Percentiles rank a stretch among this genome's conserved stretches.
Evolutionary conservation across 345 rosid genomes (phyloP).

Genomic region (Melaleuca alternifolia): DNA sequence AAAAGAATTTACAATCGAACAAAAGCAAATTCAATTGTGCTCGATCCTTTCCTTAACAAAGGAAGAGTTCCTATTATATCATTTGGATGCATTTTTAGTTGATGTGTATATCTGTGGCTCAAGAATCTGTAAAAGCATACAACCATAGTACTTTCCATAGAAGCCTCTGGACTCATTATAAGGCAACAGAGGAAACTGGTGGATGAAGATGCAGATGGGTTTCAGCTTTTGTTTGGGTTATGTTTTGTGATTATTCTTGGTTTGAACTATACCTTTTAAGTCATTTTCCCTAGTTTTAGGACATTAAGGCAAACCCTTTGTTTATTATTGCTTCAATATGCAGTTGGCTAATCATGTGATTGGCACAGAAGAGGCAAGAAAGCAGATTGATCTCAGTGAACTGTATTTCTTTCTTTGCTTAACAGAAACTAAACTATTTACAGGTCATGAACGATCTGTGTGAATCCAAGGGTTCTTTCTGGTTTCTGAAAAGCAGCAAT

Average conservation of each 20-base stretch:
- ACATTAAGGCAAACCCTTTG: background rate
- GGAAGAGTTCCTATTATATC: background rate
- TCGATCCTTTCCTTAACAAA: background rate
- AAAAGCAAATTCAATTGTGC: background rate
- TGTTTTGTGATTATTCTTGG: background rate
- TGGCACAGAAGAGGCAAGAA: background rate
- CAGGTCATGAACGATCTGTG: slow-evolving; percentile 63
- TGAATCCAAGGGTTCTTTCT: slow-evolving; percentile 40
- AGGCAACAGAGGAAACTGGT: background rate
- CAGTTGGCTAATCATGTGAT: background rate
- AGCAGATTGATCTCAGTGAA: background rate
- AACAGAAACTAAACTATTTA: background rate
- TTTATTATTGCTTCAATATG: background rate
- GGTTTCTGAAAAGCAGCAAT: slow-evolving; percentile 45
- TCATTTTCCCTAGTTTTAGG: background rate
- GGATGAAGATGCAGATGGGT: background rate
- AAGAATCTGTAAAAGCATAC: background rate
- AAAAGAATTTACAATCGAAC: background rate
- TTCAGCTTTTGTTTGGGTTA: background rate
- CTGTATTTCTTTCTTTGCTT: background rate
- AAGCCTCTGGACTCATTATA: background rate
- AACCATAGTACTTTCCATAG: background rate
- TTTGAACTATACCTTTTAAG: background rate
- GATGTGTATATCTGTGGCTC: background rate
- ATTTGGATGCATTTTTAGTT: background rate